A percentile compares a stretch with the other conserved stretches of the same genome.
Evolutionary conservation across 495 filamentous ascomycete species (phyloP).

Genomic region (Penicillium dipodomyicola): DNA sequence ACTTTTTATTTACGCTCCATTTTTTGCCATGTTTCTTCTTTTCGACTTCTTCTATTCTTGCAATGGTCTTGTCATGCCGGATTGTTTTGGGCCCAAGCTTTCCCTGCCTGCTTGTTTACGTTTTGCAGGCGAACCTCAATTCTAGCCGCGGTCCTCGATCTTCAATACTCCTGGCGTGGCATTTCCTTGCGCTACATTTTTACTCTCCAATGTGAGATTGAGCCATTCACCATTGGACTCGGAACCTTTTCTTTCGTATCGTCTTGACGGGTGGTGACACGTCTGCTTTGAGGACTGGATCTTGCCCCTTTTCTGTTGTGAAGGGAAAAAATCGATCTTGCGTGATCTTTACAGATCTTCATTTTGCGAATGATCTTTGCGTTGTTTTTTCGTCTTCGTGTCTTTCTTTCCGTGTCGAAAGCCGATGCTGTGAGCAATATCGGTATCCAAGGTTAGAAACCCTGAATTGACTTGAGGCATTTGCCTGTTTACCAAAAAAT

Average conservation of each 20-base stretch:
- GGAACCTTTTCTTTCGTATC: constrained; percentile 7
- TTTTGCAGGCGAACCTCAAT: neutral
- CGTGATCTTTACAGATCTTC: constrained; percentile 5
- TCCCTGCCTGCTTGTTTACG: neutral
- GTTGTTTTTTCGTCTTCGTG: constrained; percentile 1
- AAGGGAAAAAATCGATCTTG: neutral
- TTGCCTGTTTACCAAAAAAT: neutral
- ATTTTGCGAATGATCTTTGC: neutral
- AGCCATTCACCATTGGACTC: constrained; percentile 11
- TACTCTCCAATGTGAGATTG: constrained; percentile 19
- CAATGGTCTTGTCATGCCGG: constrained; percentile 1
- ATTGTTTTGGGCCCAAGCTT: neutral
- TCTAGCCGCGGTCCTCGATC: neutral
- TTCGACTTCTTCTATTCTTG: constrained; percentile 13
- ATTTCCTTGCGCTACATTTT: constrained; percentile 9
- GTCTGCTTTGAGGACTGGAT: neutral
- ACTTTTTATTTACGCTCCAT: constrained; percentile 27
- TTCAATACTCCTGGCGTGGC: constrained; percentile 2
- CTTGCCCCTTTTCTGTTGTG: neutral
- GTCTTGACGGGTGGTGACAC: constrained; percentile 4
- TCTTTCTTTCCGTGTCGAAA: neutral
- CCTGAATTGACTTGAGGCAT: constrained; percentile 1
- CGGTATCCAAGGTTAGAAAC: neutral
- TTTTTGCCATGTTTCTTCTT: constrained; percentile 17
- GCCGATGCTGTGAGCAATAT: neutral